phyloP scores from a whole-genome alignment of 2,329 filamentous ascomycete species.

The Arthrobotrys megalospora region DNA sequence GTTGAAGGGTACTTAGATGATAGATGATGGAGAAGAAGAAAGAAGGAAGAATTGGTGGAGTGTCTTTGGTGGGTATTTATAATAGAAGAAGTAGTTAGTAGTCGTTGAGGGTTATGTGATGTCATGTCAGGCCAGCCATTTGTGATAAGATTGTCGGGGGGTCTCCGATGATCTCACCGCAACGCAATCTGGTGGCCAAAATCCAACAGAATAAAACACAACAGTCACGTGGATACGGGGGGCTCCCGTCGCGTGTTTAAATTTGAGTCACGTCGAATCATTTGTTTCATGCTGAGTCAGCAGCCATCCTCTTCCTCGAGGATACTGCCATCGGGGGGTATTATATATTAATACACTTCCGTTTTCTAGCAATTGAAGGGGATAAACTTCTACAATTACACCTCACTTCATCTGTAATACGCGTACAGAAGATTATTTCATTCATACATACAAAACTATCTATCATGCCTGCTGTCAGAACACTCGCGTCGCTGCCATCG shows the following conservation, averaged over 20 bases:
- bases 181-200: constrained; percentile 22
- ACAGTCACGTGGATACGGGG: constrained; percentile 10
- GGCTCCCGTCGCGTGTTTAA: neutral
- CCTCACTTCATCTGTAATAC: too few species aligned
- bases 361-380: too few species aligned
- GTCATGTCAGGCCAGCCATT: constrained; percentile 39
- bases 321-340: too few species aligned
- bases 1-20: too few species aligned
- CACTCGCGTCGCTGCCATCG: constrained; percentile 35
- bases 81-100: constrained; percentile 8
- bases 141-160: neutral
- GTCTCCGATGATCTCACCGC: constrained; percentile 44
- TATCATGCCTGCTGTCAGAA: constrained; percentile 49
- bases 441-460: too few species aligned
- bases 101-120: constrained; percentile 20
- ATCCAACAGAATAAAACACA: constrained; percentile 28
- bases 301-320: neutral
- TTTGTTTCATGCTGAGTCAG: constrained; percentile 10
- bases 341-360: too few species aligned
- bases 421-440: too few species aligned
- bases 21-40: neutral
- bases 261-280: constrained; percentile 32
- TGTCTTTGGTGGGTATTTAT: constrained; percentile 44
- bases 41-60: neutral
- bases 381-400: too few species aligned